phyloP scores from a whole-genome alignment of 768 basidiomycete genomes.

The Neoboletus brunneissimus region DNA sequence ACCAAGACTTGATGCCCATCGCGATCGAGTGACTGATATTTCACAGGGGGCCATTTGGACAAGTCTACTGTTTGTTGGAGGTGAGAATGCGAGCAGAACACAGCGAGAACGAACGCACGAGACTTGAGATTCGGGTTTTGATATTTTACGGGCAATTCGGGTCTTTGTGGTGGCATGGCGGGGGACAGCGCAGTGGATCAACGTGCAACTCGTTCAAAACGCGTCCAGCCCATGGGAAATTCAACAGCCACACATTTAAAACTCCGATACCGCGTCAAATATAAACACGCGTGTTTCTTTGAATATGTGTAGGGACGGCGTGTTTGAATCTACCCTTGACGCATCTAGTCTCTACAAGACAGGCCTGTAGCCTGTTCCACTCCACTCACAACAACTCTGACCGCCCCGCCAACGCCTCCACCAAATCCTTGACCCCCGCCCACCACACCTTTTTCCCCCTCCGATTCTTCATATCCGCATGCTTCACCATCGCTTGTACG shows the following conservation, averaged over 20 bases:
- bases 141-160: conserved; percentile 49
- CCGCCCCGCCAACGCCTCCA: conserved; percentile 70
- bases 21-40: conserved; percentile 88
- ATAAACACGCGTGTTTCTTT: too few species aligned
- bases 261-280: conserved; percentile 29
- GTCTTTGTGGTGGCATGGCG: conserved; percentile 40
- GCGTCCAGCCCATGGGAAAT: conserved; percentile 30
- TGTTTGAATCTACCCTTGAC: too few species aligned
- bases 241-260: conserved; percentile 31
- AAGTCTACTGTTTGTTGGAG: conserved; percentile 33
- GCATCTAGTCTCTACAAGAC: too few species aligned
- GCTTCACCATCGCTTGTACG: conserved; percentile 76
- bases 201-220: conserved; percentile 33
- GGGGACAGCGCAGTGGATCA: conserved; percentile 3
- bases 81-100: background rate
- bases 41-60: conserved; percentile 64
- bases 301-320: too few species aligned
- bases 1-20: conserved; percentile 87
- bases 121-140: conserved; percentile 51
- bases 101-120: conserved; percentile 30
- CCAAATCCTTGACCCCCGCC: conserved; percentile 62
- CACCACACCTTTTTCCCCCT: conserved; percentile 82
- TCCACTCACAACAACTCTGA: conserved; percentile 44
- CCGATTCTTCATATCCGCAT: conserved; percentile 90
- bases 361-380: too few species aligned